A percentile compares a stretch with the other conserved stretches of the same genome.
Conservation (phyloP, 805 yeast genomes). For the Zygoascus ofunaensis region DNA sequence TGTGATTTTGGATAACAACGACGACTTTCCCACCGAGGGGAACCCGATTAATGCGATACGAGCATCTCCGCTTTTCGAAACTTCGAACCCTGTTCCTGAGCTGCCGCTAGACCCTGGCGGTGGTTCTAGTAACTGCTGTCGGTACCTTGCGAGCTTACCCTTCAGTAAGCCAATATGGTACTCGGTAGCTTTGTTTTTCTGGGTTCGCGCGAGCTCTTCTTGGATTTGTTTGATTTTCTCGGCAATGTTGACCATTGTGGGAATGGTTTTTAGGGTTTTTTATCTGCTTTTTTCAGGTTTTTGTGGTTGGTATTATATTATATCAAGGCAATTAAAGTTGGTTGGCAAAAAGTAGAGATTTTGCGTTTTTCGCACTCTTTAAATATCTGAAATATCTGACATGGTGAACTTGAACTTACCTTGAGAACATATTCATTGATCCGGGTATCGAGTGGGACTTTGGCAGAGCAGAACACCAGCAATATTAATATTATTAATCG, state of each 20-base stretch:
- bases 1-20: slow-evolving; percentile 79
- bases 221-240: slow-evolving; percentile 86
- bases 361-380: too few species aligned
- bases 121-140: slow-evolving; percentile 88
- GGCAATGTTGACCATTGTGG: slow-evolving; percentile 18
- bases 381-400: too few species aligned
- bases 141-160: slow-evolving; percentile 87
- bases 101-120: slow-evolving; percentile 62
- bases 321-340: too few species aligned
- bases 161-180: slow-evolving; percentile 89
- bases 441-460: too few species aligned
- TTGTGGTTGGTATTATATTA: background rate
- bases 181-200: slow-evolving; percentile 96
- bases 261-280: background rate
- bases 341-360: too few species aligned
- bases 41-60: slow-evolving; percentile 92
- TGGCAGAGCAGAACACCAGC: too few species aligned
- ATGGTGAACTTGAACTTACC: too few species aligned
- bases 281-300: background rate
- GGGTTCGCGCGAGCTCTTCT: slow-evolving; percentile 89
- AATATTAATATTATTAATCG: too few species aligned
- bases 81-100: slow-evolving; percentile 86
- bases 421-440: too few species aligned
- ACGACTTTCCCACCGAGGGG: slow-evolving; percentile 96
- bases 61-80: slow-evolving; percentile 92